Evolutionary conservation across 1,284 basidiomycete genomes (phyloP).

Genomic region (Ceratobasidium sp.): DNA sequence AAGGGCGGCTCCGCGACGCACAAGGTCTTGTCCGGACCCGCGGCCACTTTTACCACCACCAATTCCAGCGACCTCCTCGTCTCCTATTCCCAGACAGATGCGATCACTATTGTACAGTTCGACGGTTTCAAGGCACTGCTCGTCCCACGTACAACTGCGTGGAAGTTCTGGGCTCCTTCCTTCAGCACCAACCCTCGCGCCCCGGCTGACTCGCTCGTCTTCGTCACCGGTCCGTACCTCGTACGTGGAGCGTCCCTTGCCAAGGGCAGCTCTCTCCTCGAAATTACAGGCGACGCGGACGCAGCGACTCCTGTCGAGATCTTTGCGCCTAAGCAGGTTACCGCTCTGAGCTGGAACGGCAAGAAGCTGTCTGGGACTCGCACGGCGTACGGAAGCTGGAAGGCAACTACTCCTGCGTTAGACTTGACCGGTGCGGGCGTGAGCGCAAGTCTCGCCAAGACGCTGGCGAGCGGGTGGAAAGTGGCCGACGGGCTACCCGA

Average conservation of each 20-base stretch:
- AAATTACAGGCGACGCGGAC: slow-evolving; percentile 42
- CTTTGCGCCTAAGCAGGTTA: slow-evolving; percentile 42
- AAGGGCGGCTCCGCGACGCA: slow-evolving; percentile 24
- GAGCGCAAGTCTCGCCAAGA: slow-evolving; percentile 15
- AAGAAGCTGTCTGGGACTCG: slow-evolving; percentile 28
- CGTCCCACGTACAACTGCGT: slow-evolving; percentile 40
- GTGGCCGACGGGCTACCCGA: slow-evolving; percentile 42
- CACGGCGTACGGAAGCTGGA: slow-evolving; percentile 36
- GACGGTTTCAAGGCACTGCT: slow-evolving; percentile 30
- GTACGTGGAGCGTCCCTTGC: slow-evolving; percentile 42
- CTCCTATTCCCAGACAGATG: slow-evolving; percentile 23
- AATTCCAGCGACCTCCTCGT: slow-evolving; percentile 11
- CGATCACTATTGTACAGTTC: slow-evolving; percentile 24
- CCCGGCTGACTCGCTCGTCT: slow-evolving; percentile 41
- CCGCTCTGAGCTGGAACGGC: slow-evolving; percentile 47
- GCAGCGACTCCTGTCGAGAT: slow-evolving; percentile 39
- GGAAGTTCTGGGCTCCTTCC: slow-evolving; percentile 39
- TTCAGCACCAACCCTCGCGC: slow-evolving; percentile 33
- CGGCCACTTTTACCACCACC: slow-evolving; percentile 12
- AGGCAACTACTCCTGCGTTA: slow-evolving; percentile 13
- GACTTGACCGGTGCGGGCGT: slow-evolving; percentile 21
- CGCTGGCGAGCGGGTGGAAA: slow-evolving; percentile 26
- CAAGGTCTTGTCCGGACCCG: slow-evolving; percentile 10
- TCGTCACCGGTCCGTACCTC: slow-evolving; percentile 45
- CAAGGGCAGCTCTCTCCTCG: slow-evolving; percentile 47